Percentiles rank a stretch among this genome's conserved stretches.
phyloP scores from a whole-genome alignment of 2,329 filamentous ascomycete species.

The Ophiocordyceps unilateralis region DNA sequence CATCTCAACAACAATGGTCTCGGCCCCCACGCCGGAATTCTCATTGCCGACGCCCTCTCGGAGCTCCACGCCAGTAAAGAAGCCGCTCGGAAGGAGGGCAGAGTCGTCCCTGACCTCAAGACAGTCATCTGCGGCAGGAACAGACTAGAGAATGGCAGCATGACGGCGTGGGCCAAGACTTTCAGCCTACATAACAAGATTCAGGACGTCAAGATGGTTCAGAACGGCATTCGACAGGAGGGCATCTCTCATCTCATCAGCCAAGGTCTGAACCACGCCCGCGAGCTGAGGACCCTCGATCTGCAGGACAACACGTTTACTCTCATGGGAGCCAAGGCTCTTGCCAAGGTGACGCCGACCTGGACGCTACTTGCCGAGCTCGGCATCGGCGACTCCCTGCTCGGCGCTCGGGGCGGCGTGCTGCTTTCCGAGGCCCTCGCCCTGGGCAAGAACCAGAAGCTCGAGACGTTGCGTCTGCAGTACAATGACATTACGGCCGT shows the following conservation, averaged over 20 bases:
- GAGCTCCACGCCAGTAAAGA: slow-evolving; percentile 73
- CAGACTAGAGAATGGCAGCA: slow-evolving; percentile 85
- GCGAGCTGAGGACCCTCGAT: slow-evolving; percentile 59
- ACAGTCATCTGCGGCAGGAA: slow-evolving; percentile 97
- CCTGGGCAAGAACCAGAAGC: slow-evolving; percentile 57
- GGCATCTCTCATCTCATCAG: slow-evolving; percentile 70
- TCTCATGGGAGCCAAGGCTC: slow-evolving; percentile 55
- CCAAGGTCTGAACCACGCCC: slow-evolving; percentile 58
- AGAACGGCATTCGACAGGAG: slow-evolving; percentile 92
- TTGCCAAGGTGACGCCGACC: slow-evolving; percentile 54
- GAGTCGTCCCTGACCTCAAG: slow-evolving; percentile 67
- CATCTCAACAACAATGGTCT: slow-evolving; percentile 98
- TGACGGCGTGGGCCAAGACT: slow-evolving; percentile 84
- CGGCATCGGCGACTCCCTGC: slow-evolving; percentile 73
- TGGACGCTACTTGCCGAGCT: slow-evolving; percentile 71
- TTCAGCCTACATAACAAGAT: slow-evolving; percentile 72
- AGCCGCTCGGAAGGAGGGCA: slow-evolving; percentile 52
- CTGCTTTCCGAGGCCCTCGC: slow-evolving; percentile 57
- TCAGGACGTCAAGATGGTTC: slow-evolving; percentile 86
- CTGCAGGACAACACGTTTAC: slow-evolving; percentile 98
- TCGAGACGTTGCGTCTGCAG: slow-evolving; percentile 70
- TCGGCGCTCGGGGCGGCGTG: slow-evolving; percentile 61
- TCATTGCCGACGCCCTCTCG: slow-evolving; percentile 76
- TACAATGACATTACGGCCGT: slow-evolving; percentile 84
- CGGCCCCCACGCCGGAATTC: slow-evolving; percentile 74